Conservation (phyloP, 768 basidiomycete genomes). For the Mycena vitilis region DNA sequence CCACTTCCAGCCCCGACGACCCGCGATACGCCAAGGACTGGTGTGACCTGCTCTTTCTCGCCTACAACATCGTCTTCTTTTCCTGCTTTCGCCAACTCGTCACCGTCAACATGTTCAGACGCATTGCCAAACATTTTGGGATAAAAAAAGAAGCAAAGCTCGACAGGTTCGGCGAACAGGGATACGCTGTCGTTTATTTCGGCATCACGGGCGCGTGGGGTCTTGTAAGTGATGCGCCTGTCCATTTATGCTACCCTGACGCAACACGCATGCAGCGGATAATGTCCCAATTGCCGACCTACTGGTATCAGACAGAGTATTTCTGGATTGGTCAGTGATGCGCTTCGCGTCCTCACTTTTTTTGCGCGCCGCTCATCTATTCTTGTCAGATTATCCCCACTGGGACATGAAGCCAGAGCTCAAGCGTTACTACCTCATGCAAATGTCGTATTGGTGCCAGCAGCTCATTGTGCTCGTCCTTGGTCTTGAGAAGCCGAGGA, state of each 20-base stretch:
- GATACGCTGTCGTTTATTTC: conserved; percentile 89
- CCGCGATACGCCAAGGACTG: conserved; percentile 79
- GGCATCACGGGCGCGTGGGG: conserved; percentile 78
- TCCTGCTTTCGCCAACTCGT: conserved; percentile 87
- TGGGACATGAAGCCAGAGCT: conserved; percentile 88
- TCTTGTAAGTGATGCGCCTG: conserved; percentile 63
- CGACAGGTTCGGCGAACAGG: conserved; percentile 91
- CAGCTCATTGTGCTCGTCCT: conserved; percentile 89
- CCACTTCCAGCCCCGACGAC: conserved; percentile 62
- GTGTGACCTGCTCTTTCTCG: conserved; percentile 82
- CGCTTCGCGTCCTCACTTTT: too few species aligned
- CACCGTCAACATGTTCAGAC: conserved; percentile 71
- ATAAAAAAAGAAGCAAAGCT: conserved; percentile 76
- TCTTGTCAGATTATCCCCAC: conserved; percentile 79
- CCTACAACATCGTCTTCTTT: conserved; percentile 88
- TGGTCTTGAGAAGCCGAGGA: conserved; percentile 92
- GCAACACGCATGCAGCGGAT: conserved; percentile 64
- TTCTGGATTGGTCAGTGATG: conserved; percentile 81
- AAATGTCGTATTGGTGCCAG: conserved; percentile 94
- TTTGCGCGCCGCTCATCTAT: conserved; percentile 4
- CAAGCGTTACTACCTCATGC: conserved; percentile 95
- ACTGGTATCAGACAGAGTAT: conserved; percentile 85
- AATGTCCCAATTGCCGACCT: conserved; percentile 85
- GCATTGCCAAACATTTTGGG: conserved; percentile 77
- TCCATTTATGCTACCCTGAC: conserved; percentile 6